Conservation (phyloP, 345 rosid genomes). For the Aquilaria yunnanensis region DNA sequence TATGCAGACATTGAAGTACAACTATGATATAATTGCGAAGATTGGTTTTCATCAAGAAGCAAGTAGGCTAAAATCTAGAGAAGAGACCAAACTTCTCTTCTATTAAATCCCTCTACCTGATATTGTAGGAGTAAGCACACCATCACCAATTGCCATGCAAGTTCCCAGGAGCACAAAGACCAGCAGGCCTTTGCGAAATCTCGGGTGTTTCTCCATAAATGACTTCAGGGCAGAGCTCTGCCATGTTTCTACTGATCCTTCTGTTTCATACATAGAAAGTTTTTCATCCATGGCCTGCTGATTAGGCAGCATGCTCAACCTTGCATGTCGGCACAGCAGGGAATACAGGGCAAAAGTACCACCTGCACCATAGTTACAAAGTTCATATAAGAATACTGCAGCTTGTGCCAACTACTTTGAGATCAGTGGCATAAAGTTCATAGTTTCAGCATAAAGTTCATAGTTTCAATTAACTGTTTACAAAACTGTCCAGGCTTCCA, state of each 20-base stretch:
- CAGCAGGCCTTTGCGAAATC: slow-evolving; percentile 38
- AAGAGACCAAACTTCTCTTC: not conserved
- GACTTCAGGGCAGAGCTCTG: slow-evolving; percentile 47
- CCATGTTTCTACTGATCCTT: slow-evolving; percentile 38
- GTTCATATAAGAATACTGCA: slow-evolving; percentile 20
- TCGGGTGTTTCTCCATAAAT: slow-evolving; percentile 53
- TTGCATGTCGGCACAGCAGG: slow-evolving; percentile 76
- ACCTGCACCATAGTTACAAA: slow-evolving; percentile 40
- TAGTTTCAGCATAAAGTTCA: not conserved
- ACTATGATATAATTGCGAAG: too few relatives aligned
- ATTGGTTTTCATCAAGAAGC: not conserved
- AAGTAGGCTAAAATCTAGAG: not conserved
- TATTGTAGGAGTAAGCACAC: slow-evolving; percentile 83
- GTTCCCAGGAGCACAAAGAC: slow-evolving; percentile 69
- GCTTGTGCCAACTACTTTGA: not conserved
- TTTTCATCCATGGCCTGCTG: slow-evolving; percentile 82
- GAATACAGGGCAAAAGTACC: slow-evolving; percentile 91
- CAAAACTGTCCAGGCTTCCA: not conserved
- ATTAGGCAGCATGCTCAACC: slow-evolving; percentile 64
- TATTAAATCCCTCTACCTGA: slow-evolving; percentile 41
- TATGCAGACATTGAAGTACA: too few relatives aligned
- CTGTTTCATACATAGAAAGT: slow-evolving; percentile 48
- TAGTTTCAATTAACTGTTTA: not conserved
- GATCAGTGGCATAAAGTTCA: too few relatives aligned
- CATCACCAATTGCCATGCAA: slow-evolving; percentile 72